These are phyloP conservation scores for Monilinia fructigena DNA, from an alignment of 2,329 filamentous ascomycete species.

Conservation along the genomic window DNA sequence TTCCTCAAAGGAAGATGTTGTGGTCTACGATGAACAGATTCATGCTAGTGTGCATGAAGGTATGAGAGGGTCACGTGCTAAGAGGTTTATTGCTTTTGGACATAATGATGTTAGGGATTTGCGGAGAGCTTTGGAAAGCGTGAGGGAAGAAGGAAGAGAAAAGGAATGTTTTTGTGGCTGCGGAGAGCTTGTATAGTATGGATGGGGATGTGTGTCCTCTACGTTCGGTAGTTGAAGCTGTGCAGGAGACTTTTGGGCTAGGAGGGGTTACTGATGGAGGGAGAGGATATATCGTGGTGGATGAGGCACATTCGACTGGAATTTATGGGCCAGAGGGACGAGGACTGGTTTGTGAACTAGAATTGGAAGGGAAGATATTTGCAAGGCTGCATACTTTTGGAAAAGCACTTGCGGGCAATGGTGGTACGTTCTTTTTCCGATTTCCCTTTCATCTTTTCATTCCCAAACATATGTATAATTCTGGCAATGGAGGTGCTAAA, in stretches of 20 bases:
- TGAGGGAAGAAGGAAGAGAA: conserved; percentile 29
- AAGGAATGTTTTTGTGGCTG: conserved; percentile 43
- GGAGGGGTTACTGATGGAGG: conserved; percentile 30
- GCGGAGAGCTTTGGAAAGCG: conserved; percentile 37
- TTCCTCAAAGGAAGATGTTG: conserved; percentile 53
- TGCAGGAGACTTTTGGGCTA: conserved; percentile 39
- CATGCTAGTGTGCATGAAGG: conserved; percentile 62
- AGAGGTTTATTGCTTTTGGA: conserved; percentile 49
- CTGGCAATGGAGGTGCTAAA: conserved; percentile 28
- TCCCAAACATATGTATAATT: neutral
- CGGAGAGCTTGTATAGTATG: conserved; percentile 50
- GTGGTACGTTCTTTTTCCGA: conserved; percentile 37
- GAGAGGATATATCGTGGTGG: conserved; percentile 52
- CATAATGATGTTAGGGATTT: conserved; percentile 52
- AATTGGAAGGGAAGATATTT: conserved; percentile 51
- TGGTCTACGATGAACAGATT: conserved; percentile 64
- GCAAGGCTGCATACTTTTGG: conserved; percentile 52
- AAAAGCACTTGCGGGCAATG: conserved; percentile 49
- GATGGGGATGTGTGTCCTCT: conserved; percentile 48
- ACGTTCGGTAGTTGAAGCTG: conserved; percentile 41
- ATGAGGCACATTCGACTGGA: conserved; percentile 56
- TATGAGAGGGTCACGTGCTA: conserved; percentile 42
- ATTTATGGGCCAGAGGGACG: conserved; percentile 49
- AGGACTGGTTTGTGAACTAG: conserved; percentile 51
- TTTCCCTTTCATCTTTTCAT: conserved; percentile 6